Evolutionary conservation across 2,329 filamentous ascomycete species (phyloP), one percentile per base, ranked within the genome.

Genomic region (Tympanopsis confertula): DNA sequence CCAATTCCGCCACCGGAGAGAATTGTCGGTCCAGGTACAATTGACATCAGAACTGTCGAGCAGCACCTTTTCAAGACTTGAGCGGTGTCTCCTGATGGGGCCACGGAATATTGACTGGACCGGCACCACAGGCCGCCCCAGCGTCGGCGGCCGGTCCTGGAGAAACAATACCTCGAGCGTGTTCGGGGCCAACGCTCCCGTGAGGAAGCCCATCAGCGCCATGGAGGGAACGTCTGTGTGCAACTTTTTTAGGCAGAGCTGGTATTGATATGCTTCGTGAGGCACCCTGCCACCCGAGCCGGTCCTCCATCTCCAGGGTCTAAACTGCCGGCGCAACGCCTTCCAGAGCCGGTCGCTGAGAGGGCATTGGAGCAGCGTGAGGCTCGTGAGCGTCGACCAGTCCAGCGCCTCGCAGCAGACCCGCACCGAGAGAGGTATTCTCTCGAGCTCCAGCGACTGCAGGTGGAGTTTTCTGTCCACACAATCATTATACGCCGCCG

Each of bases 161-260:
- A 91, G 57, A 52, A 87, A 87, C 7, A 91, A 65, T 5, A 78
- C 78, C 55, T 91, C 82, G n/a, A 91, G 63, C 19, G 75, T 82
- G 53, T 91, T 85, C 1, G 85, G 85, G 15, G 78, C 79, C 26
- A 91, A 65, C 0, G 82, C 80, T 43, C 88, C 82, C 47, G 81
- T 84, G 43, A 91, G 65, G 50, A 91, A 89, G 1, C 68, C 66
- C 38, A 91, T 74, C 13, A 91, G 61, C 18, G 78, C 66, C 5
- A 71, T 63, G 1, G 82, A 83, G 2, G 83, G 78, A 12, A 68
- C 69, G 55, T 91, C 83, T 1, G 82, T 86, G 49, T 88, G 82
- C 13, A 91, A 69, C 44, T 79, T 73, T 56, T 80, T 87, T 37
- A 91, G 59, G 4, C 71, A 74, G 10, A 91, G 63, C 39, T 68